phyloP scores from a whole-genome alignment of 495 filamentous ascomycete genomes.

The Penicillium ochrochloron region DNA sequence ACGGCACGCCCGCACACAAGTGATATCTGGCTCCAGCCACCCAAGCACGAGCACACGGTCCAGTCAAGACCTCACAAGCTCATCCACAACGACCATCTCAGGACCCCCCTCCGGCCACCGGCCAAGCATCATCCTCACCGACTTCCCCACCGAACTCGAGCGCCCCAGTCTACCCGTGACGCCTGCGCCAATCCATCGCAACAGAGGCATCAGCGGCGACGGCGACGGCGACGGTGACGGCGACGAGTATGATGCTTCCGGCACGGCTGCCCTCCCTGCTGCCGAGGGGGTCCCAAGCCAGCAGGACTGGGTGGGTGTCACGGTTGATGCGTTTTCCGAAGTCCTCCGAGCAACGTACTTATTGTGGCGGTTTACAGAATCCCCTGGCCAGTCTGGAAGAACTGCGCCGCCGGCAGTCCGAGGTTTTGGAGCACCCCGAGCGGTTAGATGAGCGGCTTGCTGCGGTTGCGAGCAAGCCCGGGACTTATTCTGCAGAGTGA shows the following conservation, averaged over 20 bases:
- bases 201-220: conserved; percentile 52
- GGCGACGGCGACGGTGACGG: conserved; percentile 55
- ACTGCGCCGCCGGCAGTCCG: conserved; percentile 65
- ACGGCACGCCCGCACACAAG: conserved; percentile 64
- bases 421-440: conserved; percentile 52
- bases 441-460: conserved; percentile 24
- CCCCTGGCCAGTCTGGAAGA: conserved; percentile 70
- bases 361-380: conserved; percentile 69
- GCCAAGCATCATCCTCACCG: conserved; percentile 70
- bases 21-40: conserved; percentile 40
- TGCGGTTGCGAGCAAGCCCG: neutral
- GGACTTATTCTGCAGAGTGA: neutral
- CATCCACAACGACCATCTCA: conserved; percentile 8
- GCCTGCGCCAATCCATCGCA: conserved; percentile 72
- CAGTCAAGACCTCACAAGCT: conserved; percentile 1
- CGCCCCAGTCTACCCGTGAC: conserved; percentile 91
- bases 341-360: conserved; percentile 61
- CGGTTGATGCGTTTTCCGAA: conserved; percentile 55
- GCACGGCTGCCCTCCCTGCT: conserved; percentile 56
- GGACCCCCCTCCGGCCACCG: conserved; percentile 33
- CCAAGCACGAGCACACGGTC: conserved; percentile 14
- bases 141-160: conserved; percentile 84
- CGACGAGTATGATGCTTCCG: conserved; percentile 48
- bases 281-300: conserved; percentile 85
- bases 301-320: conserved; percentile 85